Evolutionary conservation across 1,139 yeast genomes (phyloP).

Genomic region (Pichia sp.): DNA sequence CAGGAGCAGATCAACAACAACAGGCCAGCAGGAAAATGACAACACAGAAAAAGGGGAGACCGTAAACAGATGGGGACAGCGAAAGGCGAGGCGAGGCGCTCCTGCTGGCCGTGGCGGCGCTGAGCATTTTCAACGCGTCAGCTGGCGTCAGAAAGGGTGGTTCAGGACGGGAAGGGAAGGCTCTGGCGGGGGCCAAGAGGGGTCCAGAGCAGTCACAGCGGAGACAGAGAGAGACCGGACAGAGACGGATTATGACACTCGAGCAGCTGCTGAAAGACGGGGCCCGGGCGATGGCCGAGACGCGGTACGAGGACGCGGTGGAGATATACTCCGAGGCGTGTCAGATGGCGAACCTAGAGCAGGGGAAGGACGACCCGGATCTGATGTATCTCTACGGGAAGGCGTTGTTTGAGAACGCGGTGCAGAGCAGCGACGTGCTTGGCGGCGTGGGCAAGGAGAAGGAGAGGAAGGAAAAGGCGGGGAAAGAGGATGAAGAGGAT

Average conservation of each 20-base stretch:
- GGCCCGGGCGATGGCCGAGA: conserved; percentile 55
- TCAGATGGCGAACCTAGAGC: conserved; percentile 45
- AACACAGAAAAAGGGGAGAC: background rate
- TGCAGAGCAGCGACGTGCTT: conserved; percentile 70
- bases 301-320: conserved; percentile 64
- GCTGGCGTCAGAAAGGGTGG: too few relatives aligned
- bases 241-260: background rate
- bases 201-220: too few relatives aligned
- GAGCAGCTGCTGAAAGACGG: conserved; percentile 52
- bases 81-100: background rate
- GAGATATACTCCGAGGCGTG: conserved; percentile 76
- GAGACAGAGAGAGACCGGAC: background rate
- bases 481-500: conserved; percentile 21
- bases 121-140: too few relatives aligned
- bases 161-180: too few relatives aligned
- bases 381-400: conserved; percentile 73
- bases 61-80: background rate
- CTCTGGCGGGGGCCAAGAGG: too few relatives aligned
- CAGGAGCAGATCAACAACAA: background rate
- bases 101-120: background rate
- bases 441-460: conserved; percentile 36
- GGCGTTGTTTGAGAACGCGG: conserved; percentile 75
- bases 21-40: background rate
- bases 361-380: conserved; percentile 65
- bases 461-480: conserved; percentile 9